Base-by-base conservation (phyloP, 805 yeast species). In the Zygosaccharomyces rouxii region DNA sequence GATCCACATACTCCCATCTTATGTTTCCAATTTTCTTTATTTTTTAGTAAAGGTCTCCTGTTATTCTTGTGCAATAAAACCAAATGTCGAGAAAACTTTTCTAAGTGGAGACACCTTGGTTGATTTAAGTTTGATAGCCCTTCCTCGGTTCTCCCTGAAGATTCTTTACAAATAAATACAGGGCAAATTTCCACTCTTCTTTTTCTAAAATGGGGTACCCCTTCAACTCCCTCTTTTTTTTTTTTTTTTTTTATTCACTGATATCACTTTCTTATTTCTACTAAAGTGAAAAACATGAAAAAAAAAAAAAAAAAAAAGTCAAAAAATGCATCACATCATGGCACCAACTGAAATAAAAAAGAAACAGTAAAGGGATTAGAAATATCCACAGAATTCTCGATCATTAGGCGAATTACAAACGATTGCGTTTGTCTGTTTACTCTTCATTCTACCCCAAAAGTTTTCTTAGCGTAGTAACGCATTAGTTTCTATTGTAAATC, bases 1-100 rank as follows among this genome's bases (percentile, higher is more conserved):
- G 54, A 51, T 18, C 51, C 51, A 43, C 54, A 51, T 31, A 51
- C 29, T 16, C 54, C 54, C 54, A 51, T 51, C 35, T 47, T 14
- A 11, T 7, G 14, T 16, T 9, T 33, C 11, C 21, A 33, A 16
- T 16, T 33, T 18, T 33, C 5, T 33, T 14, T 14, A 10, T 7
- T 33, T 25, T 25, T 25, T 25, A n/a, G n/a, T 25, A 10, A 25
- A 7, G 10, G 10, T 25, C 1, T 25, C 28, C 10, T 25, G 10
- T 11, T 25, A 7, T 25, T 9, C 28, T 9, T 23, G 6, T 25
- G 7, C 10, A 25, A 25, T 25, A 25, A 7, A 25, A 7, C 3
- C 10, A 25, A 5, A 9, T 9, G 7, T 25, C 7, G 21, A 35
- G 2, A 9, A 6, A 29, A 29, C 45, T 14, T 30, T 21, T 22